phyloP scores from a whole-genome alignment of 2,329 filamentous ascomycete genomes.

The Fusarium albidum region DNA sequence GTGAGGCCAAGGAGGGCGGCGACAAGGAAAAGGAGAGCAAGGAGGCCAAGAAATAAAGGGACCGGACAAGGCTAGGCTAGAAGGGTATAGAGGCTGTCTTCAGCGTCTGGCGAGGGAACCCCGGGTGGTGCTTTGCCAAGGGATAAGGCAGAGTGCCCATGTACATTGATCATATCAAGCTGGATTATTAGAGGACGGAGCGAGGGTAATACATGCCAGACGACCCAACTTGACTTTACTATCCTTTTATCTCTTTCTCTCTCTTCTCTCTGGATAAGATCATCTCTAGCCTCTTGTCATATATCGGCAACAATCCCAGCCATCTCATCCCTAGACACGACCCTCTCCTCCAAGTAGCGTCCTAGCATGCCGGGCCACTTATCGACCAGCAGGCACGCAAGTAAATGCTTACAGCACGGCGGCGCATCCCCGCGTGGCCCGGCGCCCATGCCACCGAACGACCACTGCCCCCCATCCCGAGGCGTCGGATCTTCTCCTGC shows the following conservation, averaged over 20 bases:
- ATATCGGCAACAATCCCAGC: slow-evolving; percentile 71
- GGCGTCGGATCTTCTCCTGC: slow-evolving; percentile 1
- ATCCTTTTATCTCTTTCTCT: slow-evolving; percentile 9
- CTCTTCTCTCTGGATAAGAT: slow-evolving; percentile 6
- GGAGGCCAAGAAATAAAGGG: slow-evolving; percentile 56
- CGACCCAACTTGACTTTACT: not conserved
- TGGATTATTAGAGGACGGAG: slow-evolving; percentile 37
- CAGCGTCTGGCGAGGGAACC: slow-evolving; percentile 36
- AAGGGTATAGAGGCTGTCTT: slow-evolving; percentile 31
- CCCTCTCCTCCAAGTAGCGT: slow-evolving; percentile 61
- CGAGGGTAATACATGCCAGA: slow-evolving; percentile 35
- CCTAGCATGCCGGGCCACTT: slow-evolving; percentile 67
- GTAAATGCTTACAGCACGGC: slow-evolving; percentile 85
- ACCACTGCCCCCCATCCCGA: slow-evolving; percentile 38
- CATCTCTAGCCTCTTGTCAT: slow-evolving; percentile 20
- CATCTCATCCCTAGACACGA: slow-evolving; percentile 70
- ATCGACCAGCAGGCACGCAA: slow-evolving; percentile 82
- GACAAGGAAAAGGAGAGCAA: slow-evolving; percentile 66
- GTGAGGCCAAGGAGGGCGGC: slow-evolving; percentile 57
- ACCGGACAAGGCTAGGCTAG: slow-evolving; percentile 12
- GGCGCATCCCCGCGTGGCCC: slow-evolving; percentile 53
- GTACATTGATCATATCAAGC: slow-evolving; percentile 43
- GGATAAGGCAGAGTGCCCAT: slow-evolving; percentile 36
- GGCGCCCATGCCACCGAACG: slow-evolving; percentile 60
- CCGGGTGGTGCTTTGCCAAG: slow-evolving; percentile 27